Base-by-base conservation (phyloP, 257 asterid species). In the Fraxinus americana region DNA sequence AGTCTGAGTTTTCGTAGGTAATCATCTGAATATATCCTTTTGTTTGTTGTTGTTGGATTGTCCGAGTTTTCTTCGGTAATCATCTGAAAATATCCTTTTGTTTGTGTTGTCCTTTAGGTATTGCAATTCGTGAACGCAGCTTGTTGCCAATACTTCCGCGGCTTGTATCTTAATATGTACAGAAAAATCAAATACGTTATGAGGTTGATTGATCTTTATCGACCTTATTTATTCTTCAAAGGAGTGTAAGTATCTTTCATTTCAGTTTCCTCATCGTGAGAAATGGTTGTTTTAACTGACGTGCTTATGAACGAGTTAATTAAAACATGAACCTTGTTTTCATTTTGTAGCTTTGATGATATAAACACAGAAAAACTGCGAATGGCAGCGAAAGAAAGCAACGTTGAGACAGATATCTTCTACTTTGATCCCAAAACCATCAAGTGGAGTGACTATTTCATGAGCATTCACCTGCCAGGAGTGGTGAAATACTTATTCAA, bases 161-260 rank as follows among this genome's bases (percentile, higher is more conserved):
- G 80, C 39, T 25, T 79, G 19, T 92, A 88, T 63, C 73, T 77
- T 14, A 90, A 88, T 1, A 80, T 78, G 73, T 41, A 83, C 77
- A 76, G 97, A 67, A 92, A 90, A 80, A 84, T 93, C 73, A 90
- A 89, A 81, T 90, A 75, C 7, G 92, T 91, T 45, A 67, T 83
- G 88, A 83, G 91, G 30, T 67, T 95, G 88, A 75, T 90, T 11
- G 93, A 91, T 14, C 97, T 95, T 27, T 95, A 92, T 65, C 86
- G 78, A 4, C 99, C 99, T 48, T 93, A 93, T 75, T 78, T 95
- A 83, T 93, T 95, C 91, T 95, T 87, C 83, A 86, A 88, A 78
- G 98, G 98, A 85, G 76, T 78, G 98, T 95, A 83, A 95, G 98
- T 83, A 27, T 13, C 30, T 73, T 50, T n/a, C 23, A 6, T 27